Conservation (phyloP, 148 eudicot genomes). For the Chenopodium suecicum region DNA sequence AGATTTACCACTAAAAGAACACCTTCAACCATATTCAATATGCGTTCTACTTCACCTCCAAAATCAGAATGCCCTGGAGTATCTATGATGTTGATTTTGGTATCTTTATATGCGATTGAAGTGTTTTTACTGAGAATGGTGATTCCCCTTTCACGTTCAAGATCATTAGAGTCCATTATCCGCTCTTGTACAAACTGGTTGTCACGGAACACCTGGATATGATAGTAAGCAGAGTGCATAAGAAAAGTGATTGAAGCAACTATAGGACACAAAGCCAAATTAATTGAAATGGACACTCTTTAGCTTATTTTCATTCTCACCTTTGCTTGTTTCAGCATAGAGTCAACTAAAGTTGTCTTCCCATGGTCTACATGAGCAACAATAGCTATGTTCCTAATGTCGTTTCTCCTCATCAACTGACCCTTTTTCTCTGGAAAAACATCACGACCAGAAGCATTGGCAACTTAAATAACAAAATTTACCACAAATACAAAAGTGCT, state of each 20-base stretch:
- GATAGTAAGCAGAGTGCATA: background rate
- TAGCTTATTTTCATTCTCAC: constrained; percentile 31
- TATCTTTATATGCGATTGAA: constrained; percentile 77
- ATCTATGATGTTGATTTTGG: constrained; percentile 93
- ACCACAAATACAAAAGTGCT: background rate
- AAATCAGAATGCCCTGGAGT: constrained; percentile 99
- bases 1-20: constrained; percentile 81
- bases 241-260: background rate
- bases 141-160: constrained; percentile 98
- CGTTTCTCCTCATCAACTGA: constrained; percentile 71
- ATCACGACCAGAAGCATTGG: constrained; percentile 2
- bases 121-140: constrained; percentile 98
- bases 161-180: constrained; percentile 99
- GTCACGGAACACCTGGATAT: constrained; percentile 93
- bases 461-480: background rate
- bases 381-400: constrained; percentile 91
- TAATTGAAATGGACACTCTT: background rate
- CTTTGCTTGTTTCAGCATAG: constrained; percentile 98
- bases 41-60: constrained; percentile 99
- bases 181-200: constrained; percentile 90
- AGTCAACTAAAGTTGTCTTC: constrained; percentile 91
- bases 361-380: constrained; percentile 99
- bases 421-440: constrained; percentile 47
- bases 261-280: background rate
- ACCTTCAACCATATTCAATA: constrained; percentile 98